A percentile compares a stretch with the other conserved stretches of the same genome.
phyloP scores from a whole-genome alignment of 768 basidiomycete species.

The Auriscalpium orientale region DNA sequence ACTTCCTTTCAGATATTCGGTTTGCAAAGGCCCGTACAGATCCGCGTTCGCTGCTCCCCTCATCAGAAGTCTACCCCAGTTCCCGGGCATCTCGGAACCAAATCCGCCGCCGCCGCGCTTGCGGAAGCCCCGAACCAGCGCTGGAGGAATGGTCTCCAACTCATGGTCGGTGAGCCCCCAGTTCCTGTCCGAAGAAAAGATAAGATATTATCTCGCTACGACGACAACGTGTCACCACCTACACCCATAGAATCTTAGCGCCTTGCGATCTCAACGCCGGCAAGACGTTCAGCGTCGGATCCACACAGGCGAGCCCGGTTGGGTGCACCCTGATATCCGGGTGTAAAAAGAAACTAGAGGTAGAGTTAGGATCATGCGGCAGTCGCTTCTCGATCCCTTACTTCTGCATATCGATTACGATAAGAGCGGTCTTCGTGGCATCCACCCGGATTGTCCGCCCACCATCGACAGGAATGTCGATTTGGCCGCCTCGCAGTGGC shows the following conservation, averaged over 20 bases:
- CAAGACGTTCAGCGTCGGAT: conserved; percentile 42
- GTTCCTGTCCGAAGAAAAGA: conserved; percentile 34
- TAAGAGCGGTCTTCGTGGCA: conserved; percentile 41
- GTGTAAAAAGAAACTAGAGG: conserved; percentile 53
- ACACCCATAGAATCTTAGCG: conserved; percentile 62
- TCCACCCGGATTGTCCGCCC: conserved; percentile 44
- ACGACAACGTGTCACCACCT: not conserved
- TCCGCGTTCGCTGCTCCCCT: conserved; percentile 49
- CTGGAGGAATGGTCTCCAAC: conserved; percentile 51
- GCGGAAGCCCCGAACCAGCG: conserved; percentile 37
- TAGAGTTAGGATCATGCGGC: conserved; percentile 26
- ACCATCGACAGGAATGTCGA: conserved; percentile 49
- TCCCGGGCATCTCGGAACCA: conserved; percentile 44
- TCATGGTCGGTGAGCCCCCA: conserved; percentile 68
- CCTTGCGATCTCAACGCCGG: conserved; percentile 41
- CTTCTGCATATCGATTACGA: conserved; percentile 77
- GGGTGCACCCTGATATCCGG: conserved; percentile 49
- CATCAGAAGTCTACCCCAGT: conserved; percentile 53
- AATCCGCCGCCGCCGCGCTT: conserved; percentile 24
- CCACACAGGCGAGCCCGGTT: conserved; percentile 49
- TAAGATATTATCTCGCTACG: not conserved
- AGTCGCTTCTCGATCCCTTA: conserved; percentile 47
- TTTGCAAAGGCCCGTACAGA: conserved; percentile 57
- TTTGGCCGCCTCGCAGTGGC: conserved; percentile 18
- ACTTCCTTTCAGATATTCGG: conserved; percentile 43